These are phyloP conservation scores for Heliamphora exappendiculata DNA, from an alignment of 148 eudicot genomes.

Conservation along the genomic window DNA sequence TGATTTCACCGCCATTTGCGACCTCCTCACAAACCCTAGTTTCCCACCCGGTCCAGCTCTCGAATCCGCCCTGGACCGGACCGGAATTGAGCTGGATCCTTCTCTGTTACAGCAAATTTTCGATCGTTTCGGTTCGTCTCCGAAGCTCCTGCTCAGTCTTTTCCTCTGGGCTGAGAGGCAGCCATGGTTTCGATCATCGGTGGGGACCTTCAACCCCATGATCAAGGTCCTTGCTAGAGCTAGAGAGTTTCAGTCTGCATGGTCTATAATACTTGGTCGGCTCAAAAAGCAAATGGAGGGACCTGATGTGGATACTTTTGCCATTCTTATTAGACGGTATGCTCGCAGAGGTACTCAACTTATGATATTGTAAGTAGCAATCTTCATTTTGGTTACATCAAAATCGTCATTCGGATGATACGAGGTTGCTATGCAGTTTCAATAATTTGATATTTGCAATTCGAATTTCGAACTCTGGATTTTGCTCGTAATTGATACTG, in stretches of 20 bases:
- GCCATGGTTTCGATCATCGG: conserved; percentile 25
- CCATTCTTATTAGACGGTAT: conserved; percentile 55
- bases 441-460: background rate
- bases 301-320: conserved; percentile 38
- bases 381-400: background rate
- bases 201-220: conserved; percentile 45
- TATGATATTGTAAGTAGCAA: background rate
- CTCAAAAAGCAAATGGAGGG: conserved; percentile 24
- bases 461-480: too few relatives aligned
- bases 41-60: conserved; percentile 28
- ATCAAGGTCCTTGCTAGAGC: conserved; percentile 52
- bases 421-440: background rate
- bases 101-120: conserved; percentile 34
- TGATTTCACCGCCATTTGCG: conserved; percentile 32
- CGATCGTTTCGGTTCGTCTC: conserved; percentile 41
- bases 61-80: conserved; percentile 30
- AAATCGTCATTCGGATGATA: background rate
- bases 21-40: conserved; percentile 34
- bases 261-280: conserved; percentile 36
- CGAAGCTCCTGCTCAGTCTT: conserved; percentile 37
- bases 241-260: conserved; percentile 51
- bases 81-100: conserved; percentile 26
- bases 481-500: too few relatives aligned
- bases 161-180: conserved; percentile 59
- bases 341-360: conserved; percentile 42